A percentile compares a stretch with the other conserved stretches of the same genome.
phyloP scores from a whole-genome alignment of 768 basidiomycete genomes.

The Sarcomyxa edulis region DNA sequence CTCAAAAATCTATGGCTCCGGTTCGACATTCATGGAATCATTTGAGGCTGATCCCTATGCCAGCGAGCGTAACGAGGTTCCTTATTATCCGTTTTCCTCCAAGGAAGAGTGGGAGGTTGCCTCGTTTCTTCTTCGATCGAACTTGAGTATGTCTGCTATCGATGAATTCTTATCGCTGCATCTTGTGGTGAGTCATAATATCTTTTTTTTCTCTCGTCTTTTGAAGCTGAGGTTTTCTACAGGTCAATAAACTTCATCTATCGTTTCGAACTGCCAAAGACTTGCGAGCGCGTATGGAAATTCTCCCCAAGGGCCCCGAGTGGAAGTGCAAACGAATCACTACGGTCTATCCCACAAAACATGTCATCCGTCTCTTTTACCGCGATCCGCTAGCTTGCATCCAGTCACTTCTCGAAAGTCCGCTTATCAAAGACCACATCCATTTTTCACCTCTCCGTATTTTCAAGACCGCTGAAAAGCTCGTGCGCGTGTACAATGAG shows the following conservation, averaged over 20 bases:
- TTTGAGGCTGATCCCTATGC: conserved; percentile 20
- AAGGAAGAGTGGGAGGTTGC: conserved; percentile 26
- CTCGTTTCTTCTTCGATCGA: conserved; percentile 20
- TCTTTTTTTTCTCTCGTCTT: no score
- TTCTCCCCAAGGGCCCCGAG: conserved; percentile 19
- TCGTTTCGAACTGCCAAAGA: conserved; percentile 21
- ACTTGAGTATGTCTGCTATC: conserved; percentile 22
- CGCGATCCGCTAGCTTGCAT: conserved; percentile 21
- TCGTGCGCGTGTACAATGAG: conserved; percentile 14
- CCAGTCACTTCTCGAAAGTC: conserved; percentile 18
- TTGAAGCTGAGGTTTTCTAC: no score
- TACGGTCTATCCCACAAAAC: conserved; percentile 16
- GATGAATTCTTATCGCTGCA: conserved; percentile 22
- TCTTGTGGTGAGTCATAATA: conserved; percentile 18
- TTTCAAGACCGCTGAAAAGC: conserved; percentile 7
- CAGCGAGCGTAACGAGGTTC: conserved; percentile 12
- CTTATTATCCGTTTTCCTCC: conserved; percentile 26
- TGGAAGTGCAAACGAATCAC: conserved; percentile 15
- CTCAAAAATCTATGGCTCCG: conserved; percentile 10
- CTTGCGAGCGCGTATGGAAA: conserved; percentile 18
- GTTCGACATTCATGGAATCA: conserved; percentile 18
- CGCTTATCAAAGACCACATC: conserved; percentile 8
- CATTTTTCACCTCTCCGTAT: conserved; percentile 8
- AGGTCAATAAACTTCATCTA: conserved; percentile 13
- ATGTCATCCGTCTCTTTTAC: conserved; percentile 19